These are phyloP conservation scores for Arthrobotrys conoides DNA, from an alignment of 2,329 filamentous ascomycete species.

Conservation along the genomic window DNA sequence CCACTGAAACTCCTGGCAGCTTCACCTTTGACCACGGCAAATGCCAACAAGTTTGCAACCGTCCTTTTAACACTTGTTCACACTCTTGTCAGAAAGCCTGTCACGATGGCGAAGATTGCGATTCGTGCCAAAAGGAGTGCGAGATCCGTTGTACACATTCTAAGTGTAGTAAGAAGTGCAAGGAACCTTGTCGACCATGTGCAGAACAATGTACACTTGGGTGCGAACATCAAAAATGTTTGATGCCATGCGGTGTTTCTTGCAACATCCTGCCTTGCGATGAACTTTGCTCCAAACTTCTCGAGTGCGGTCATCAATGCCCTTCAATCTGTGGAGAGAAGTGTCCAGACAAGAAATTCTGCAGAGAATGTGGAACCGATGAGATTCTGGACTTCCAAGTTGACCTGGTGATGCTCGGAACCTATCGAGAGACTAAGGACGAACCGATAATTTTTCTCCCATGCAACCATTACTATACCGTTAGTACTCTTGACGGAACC, in stretches of 20 bases:
- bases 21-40: constrained; percentile 68
- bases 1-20: constrained; percentile 64
- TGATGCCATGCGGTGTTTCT: constrained; percentile 74
- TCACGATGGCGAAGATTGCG: constrained; percentile 70
- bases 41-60: constrained; percentile 71
- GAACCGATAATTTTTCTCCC: constrained; percentile 75
- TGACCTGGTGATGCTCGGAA: constrained; percentile 72
- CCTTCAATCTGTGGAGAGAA: constrained; percentile 76
- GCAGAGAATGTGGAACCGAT: constrained; percentile 72
- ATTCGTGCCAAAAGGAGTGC: constrained; percentile 70
- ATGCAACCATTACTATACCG: constrained; percentile 77
- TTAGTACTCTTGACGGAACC: constrained; percentile 74
- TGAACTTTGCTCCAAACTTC: constrained; percentile 71
- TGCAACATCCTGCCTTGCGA: constrained; percentile 78
- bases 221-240: constrained; percentile 72
- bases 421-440: constrained; percentile 74
- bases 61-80: constrained; percentile 71
- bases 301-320: constrained; percentile 76
- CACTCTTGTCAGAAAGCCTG: constrained; percentile 71
- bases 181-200: constrained; percentile 76
- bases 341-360: constrained; percentile 72
- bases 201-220: constrained; percentile 72
- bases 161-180: constrained; percentile 72
- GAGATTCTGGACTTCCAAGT: constrained; percentile 70
- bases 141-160: constrained; percentile 74